These are phyloP conservation scores for Acanthochlamys bracteata DNA, from an alignment of 106 monocot genomes.

Conservation along the genomic window DNA sequence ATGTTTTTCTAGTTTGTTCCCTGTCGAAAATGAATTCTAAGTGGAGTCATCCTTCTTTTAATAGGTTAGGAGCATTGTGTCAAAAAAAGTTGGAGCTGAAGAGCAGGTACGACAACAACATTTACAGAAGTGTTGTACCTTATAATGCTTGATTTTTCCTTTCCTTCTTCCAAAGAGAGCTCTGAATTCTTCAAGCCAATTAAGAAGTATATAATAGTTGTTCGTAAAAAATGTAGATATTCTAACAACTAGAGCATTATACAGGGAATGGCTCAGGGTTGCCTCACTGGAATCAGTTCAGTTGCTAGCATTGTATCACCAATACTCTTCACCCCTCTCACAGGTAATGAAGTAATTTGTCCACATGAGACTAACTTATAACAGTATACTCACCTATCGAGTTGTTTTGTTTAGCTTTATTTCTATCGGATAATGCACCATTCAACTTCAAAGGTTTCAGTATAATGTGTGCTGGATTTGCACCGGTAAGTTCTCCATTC, in stretches of 20 bases:
- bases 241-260: neutral
- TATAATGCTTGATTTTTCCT: too few relatives aligned
- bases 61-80: conserved; percentile 80
- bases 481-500: conserved; percentile 31
- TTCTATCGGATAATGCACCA: conserved; percentile 77
- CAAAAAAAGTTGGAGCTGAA: conserved; percentile 48
- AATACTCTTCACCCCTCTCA: conserved; percentile 66
- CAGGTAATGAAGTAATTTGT: conserved; percentile 34
- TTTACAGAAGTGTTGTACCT: neutral
- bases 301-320: conserved; percentile 86
- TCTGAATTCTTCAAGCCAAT: too few relatives aligned
- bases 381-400: too few relatives aligned
- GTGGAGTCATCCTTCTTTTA: conserved; percentile 3
- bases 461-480: conserved; percentile 73
- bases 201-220: too few relatives aligned
- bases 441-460: conserved; percentile 93
- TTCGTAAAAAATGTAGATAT: too few relatives aligned
- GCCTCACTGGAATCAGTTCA: conserved; percentile 76
- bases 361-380: neutral
- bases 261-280: conserved; percentile 99
- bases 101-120: conserved; percentile 50
- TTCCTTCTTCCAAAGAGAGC: too few relatives aligned
- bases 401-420: conserved; percentile 38
- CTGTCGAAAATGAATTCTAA: neutral
- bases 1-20: neutral